Conservation (phyloP, 257 asterid species). For the Gynochthodes officinalis region DNA sequence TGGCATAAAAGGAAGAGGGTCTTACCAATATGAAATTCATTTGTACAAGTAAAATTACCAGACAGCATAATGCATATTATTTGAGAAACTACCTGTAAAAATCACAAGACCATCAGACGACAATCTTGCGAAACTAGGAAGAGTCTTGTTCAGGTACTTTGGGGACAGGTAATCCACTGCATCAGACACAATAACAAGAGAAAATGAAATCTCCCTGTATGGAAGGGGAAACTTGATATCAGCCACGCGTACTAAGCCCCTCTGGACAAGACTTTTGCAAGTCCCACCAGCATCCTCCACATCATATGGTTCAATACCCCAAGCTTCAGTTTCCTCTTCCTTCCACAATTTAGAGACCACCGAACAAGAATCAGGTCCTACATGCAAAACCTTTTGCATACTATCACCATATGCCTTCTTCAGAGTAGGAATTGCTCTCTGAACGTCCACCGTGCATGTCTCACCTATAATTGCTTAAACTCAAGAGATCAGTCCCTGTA, state of each 20-base stretch:
- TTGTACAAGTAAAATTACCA: background rate
- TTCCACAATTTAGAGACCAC: conserved; percentile 62
- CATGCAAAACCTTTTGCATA: conserved; percentile 72
- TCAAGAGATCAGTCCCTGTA: background rate
- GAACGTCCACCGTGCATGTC: conserved; percentile 62
- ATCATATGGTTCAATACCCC: conserved; percentile 94
- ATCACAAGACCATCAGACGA: conserved; percentile 77
- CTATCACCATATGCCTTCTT: conserved; percentile 71
- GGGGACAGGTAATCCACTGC: conserved; percentile 83
- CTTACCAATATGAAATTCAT: background rate
- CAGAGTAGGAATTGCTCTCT: conserved; percentile 50
- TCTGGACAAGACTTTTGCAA: conserved; percentile 64
- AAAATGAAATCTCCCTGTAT: conserved; percentile 69
- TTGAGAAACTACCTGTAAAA: conserved; percentile 53
- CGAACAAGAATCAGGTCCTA: conserved; percentile 83
- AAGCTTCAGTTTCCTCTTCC: conserved; percentile 79
- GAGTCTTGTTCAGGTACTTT: conserved; percentile 78
- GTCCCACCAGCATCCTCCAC: conserved; percentile 59
- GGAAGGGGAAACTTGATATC: conserved; percentile 89
- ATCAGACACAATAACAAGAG: conserved; percentile 86
- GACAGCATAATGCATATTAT: background rate
- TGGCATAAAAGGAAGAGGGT: background rate
- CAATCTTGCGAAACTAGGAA: conserved; percentile 82
- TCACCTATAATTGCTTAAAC: conserved; percentile 42
- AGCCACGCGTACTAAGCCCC: conserved; percentile 70